Percentiles rank a stretch among this genome's conserved stretches.
These are phyloP conservation scores for Alternaria triticimaculans DNA, from an alignment of 2,329 filamentous ascomycete species.

Conservation along the genomic window DNA sequence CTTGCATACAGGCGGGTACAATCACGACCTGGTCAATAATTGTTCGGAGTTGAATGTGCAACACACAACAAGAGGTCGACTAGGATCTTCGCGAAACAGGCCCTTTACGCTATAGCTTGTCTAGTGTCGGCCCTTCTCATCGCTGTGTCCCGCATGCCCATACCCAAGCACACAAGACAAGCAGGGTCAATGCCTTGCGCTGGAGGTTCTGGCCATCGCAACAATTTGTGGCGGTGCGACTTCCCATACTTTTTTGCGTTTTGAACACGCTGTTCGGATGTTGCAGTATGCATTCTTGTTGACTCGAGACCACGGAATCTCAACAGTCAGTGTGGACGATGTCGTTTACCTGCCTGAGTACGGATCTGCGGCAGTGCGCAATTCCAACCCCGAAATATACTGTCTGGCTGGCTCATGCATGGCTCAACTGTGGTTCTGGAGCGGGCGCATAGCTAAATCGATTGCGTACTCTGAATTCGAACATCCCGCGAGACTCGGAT, in stretches of 20 bases:
- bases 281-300: neutral
- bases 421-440: neutral
- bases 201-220: conserved; percentile 26
- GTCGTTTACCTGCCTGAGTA: conserved; percentile 1
- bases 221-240: conserved; percentile 33
- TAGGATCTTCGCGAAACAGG: conserved; percentile 33
- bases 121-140: conserved; percentile 18
- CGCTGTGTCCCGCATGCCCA: conserved; percentile 16
- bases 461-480: conserved; percentile 30
- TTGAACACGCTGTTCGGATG: conserved; percentile 16
- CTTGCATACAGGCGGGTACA: conserved; percentile 22
- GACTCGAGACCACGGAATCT: neutral
- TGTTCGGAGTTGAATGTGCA: conserved; percentile 10
- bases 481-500: conserved; percentile 18
- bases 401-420: conserved; percentile 10
- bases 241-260: conserved; percentile 19
- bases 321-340: conserved; percentile 1
- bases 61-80: conserved; percentile 7
- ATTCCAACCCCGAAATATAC: neutral
- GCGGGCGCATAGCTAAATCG: conserved; percentile 16
- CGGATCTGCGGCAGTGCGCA: conserved; percentile 13
- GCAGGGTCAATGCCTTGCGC: conserved; percentile 30
- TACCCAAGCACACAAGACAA: neutral
- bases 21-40: conserved; percentile 25
- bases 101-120: conserved; percentile 23